Evolutionary conservation across 495 filamentous ascomycete species (phyloP).

Genomic region (Hypoxylon subgilvum): DNA sequence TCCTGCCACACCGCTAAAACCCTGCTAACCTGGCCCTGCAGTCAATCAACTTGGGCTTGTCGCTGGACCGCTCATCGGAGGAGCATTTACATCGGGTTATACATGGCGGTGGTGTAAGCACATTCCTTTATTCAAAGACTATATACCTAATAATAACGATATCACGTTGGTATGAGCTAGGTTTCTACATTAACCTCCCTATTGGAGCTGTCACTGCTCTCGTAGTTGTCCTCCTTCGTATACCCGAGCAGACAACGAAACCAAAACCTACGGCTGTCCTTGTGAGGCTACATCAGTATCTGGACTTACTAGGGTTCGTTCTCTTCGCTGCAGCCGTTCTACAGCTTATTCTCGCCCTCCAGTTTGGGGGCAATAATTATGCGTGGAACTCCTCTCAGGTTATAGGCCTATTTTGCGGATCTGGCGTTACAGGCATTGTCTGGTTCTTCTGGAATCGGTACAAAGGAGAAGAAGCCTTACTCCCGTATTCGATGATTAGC

Average conservation of each 20-base stretch:
- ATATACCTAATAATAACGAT: too few relatives aligned
- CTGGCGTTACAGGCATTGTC: slow-evolving; percentile 42
- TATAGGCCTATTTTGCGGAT: slow-evolving; percentile 45
- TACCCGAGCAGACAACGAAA: slow-evolving; percentile 41
- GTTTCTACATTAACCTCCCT: slow-evolving; percentile 57
- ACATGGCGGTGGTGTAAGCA: slow-evolving; percentile 54
- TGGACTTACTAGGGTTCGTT: not conserved
- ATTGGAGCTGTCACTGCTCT: slow-evolving; percentile 30
- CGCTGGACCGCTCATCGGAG: slow-evolving; percentile 58
- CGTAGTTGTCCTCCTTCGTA: slow-evolving; percentile 46
- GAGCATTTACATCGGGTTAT: slow-evolving; percentile 60
- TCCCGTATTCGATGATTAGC: slow-evolving; percentile 17
- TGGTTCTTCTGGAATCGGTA: slow-evolving; percentile 50
- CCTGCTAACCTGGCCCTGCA: not conserved
- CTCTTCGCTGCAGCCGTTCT: slow-evolving; percentile 50
- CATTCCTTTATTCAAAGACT: too few relatives aligned
- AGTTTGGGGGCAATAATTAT: slow-evolving; percentile 53
- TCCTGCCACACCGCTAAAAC: too few relatives aligned
- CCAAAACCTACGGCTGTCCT: slow-evolving; percentile 1
- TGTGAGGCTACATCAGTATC: not conserved
- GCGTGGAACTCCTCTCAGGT: slow-evolving; percentile 44
- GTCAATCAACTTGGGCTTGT: slow-evolving; percentile 37
- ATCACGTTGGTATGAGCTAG: slow-evolving; percentile 42
- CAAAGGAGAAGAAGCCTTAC: slow-evolving; percentile 51
- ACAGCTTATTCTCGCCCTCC: slow-evolving; percentile 52